A percentile compares a stretch with the other conserved stretches of the same genome.
These are phyloP conservation scores for Starmerella roubikii DNA, from an alignment of 805 yeast genomes.

Conservation along the genomic window DNA sequence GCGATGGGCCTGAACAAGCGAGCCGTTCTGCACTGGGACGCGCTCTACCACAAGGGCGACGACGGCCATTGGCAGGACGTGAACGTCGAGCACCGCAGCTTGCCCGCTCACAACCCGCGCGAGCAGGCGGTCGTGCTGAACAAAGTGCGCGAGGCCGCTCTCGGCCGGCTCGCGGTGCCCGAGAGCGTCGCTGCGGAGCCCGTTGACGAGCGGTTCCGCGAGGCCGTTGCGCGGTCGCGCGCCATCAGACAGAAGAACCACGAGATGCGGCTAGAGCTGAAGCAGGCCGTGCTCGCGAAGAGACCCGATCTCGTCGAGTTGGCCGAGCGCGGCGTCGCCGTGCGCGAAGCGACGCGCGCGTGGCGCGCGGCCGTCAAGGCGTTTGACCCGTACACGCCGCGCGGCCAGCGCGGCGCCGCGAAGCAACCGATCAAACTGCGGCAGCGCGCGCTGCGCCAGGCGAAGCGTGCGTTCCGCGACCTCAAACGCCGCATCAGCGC, in stretches of 20 bases:
- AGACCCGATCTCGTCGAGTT: constrained; percentile 20
- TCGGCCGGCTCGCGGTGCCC: constrained; percentile 1
- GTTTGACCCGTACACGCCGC: constrained; percentile 22
- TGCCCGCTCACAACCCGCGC: constrained; percentile 44
- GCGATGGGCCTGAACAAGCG: constrained; percentile 26
- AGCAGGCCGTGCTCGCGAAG: constrained; percentile 11
- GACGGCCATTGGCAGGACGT: constrained; percentile 53
- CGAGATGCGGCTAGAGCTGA: constrained; percentile 9
- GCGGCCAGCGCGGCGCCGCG: constrained; percentile 23
- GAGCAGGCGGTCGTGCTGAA: constrained; percentile 56
- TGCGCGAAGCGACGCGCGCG: constrained; percentile 17
- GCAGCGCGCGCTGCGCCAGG: constrained; percentile 20
- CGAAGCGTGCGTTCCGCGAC: constrained; percentile 20
- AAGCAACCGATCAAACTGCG: constrained; percentile 23
- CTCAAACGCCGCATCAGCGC: constrained; percentile 20
- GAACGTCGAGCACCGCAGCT: constrained; percentile 44
- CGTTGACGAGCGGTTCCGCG: constrained; percentile 22
- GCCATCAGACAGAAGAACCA: constrained; percentile 6
- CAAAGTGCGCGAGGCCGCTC: constrained; percentile 25
- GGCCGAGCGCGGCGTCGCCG: constrained; percentile 14
- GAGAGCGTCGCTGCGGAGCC: not conserved
- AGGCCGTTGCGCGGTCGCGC: constrained; percentile 1
- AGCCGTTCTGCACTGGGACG: constrained; percentile 65
- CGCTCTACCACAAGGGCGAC: constrained; percentile 76
- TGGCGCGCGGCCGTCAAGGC: constrained; percentile 16